These are phyloP conservation scores for Mychonastes homosphaera DNA, from an alignment of 139 green algal genomes.

Conservation along the genomic window DNA sequence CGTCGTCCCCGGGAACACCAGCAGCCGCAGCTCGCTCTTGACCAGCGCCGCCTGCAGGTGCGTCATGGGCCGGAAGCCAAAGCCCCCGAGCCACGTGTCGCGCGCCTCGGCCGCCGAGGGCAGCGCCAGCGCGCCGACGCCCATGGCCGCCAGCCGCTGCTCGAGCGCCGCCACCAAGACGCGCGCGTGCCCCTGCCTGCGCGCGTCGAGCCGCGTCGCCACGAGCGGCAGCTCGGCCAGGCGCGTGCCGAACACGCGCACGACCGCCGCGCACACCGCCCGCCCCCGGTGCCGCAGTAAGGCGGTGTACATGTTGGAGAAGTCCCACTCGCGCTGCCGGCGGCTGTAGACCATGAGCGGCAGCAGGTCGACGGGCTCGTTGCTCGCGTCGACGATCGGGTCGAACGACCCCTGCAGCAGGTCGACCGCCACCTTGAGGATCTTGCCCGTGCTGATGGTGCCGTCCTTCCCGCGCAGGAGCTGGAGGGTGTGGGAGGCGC, in stretches of 20 bases:
- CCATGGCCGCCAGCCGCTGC: slow-evolving; percentile 25
- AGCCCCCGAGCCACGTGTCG: slow-evolving; percentile 43
- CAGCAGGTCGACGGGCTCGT: slow-evolving; percentile 70
- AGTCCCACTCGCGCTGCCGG: slow-evolving; percentile 64
- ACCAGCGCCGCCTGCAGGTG: slow-evolving; percentile 32
- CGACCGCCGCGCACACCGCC: slow-evolving; percentile 56
- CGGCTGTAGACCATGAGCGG: slow-evolving; percentile 62
- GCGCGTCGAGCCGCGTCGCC: slow-evolving; percentile 54
- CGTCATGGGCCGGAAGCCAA: slow-evolving; percentile 33
- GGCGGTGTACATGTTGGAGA: slow-evolving; percentile 69
- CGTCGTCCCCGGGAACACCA: slow-evolving; percentile 66
- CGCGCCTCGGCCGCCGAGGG: slow-evolving; percentile 30
- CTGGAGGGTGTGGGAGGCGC: slow-evolving; percentile 26
- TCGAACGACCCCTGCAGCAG: slow-evolving; percentile 63
- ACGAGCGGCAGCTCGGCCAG: slow-evolving; percentile 85
- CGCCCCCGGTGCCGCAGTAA: slow-evolving; percentile 59
- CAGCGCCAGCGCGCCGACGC: slow-evolving; percentile 24
- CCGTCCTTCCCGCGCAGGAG: slow-evolving; percentile 22
- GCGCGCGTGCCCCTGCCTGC: slow-evolving; percentile 62
- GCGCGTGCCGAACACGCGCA: slow-evolving; percentile 66
- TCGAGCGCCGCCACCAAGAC: slow-evolving; percentile 50
- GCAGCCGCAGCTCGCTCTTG: slow-evolving; percentile 55
- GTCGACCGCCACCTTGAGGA: slow-evolving; percentile 23
- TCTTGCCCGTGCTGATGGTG: slow-evolving; percentile 13
- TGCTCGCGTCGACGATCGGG: slow-evolving; percentile 73